Conservation (phyloP, 2,329 filamentous ascomycete species). For the Acephala macrosclerotiorum region DNA sequence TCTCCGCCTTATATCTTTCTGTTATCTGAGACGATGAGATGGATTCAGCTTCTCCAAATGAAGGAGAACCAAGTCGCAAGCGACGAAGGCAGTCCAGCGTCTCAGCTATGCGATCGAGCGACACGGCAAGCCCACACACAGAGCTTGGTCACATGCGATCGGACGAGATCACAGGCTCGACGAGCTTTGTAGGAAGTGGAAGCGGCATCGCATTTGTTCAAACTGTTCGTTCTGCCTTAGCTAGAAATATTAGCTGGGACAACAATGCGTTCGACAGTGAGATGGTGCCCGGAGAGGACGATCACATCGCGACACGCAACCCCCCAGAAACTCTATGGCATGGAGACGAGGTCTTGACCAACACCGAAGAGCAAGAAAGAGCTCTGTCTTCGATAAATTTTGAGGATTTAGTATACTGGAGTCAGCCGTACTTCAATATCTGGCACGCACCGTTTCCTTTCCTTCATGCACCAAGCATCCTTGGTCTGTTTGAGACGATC, state of each 20-base stretch:
- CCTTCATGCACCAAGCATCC: slow-evolving; percentile 59
- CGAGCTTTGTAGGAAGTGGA: slow-evolving; percentile 63
- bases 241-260: slow-evolving; percentile 40
- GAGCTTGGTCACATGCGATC: slow-evolving; percentile 27
- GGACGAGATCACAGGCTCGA: slow-evolving; percentile 45
- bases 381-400: slow-evolving; percentile 46
- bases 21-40: neutral
- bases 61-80: slow-evolving; percentile 11
- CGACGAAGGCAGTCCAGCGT: slow-evolving; percentile 16
- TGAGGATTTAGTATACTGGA: slow-evolving; percentile 57
- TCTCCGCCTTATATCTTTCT: neutral
- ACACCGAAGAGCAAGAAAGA: slow-evolving; percentile 9
- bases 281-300: slow-evolving; percentile 64
- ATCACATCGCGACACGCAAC: slow-evolving; percentile 49
- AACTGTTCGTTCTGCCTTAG: slow-evolving; percentile 59
- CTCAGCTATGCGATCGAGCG: slow-evolving; percentile 1
- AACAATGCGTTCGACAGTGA: slow-evolving; percentile 44
- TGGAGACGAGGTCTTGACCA: slow-evolving; percentile 44
- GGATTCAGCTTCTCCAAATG: slow-evolving; percentile 11
- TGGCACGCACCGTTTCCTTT: slow-evolving; percentile 66
- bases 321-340: slow-evolving; percentile 46
- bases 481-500: slow-evolving; percentile 54
- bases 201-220: slow-evolving; percentile 67
- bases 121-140: slow-evolving; percentile 5
- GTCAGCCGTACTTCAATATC: slow-evolving; percentile 60